Base-by-base conservation (phyloP, 371 early-diverging fungal genomes). In the Mucor velutinosus region DNA sequence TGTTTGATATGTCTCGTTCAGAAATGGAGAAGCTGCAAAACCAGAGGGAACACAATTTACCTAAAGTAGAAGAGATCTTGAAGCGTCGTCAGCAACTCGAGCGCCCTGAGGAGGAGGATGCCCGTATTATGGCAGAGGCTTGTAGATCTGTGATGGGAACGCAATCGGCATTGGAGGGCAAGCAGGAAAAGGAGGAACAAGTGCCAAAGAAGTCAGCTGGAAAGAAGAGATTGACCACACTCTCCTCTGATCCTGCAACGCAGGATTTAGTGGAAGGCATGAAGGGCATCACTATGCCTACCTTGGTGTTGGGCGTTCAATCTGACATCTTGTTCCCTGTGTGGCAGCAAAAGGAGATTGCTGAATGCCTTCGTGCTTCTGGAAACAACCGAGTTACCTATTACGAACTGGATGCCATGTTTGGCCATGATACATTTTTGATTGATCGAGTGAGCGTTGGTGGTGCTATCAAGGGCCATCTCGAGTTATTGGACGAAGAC, bases 391-490 rank as follows among this genome's bases (percentile, higher is more conserved):
- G 80, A 23, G 97, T 98, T 15, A 96, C 98, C 2, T 96, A 96
- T 74, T 97, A 96, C 71, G 98, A 97, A 79, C 76, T 97, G n/a
- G 98, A 97, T 76, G 90, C 95, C 27, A 89, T 95, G 86, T 98
- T 93, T 79, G 98, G 98, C 7, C 98, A 98, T 76, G 97, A 98
- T 70, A 97, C 98, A 8, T 98, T 97, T 75, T 86, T 97, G 76
- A 93, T 97, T 67, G 97, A 97, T 73, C 74, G 88, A 30, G 89
- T 90, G 59, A 92, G 90, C 66, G 94, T 97, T 17, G 98, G 97
- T 27, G 93, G 93, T 35, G 97, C 98, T 12, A 89, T 98, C 70
- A 96, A 95, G 78, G 98, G 97, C 11, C 95, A 95, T 77, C 76
- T 96, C 51, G 96, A 95, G 64, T 74, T 88, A 39, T 67, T 79